Evolutionary conservation across 2,329 filamentous ascomycete genomes (phyloP).

Genomic region (Monosporascus ibericus): DNA sequence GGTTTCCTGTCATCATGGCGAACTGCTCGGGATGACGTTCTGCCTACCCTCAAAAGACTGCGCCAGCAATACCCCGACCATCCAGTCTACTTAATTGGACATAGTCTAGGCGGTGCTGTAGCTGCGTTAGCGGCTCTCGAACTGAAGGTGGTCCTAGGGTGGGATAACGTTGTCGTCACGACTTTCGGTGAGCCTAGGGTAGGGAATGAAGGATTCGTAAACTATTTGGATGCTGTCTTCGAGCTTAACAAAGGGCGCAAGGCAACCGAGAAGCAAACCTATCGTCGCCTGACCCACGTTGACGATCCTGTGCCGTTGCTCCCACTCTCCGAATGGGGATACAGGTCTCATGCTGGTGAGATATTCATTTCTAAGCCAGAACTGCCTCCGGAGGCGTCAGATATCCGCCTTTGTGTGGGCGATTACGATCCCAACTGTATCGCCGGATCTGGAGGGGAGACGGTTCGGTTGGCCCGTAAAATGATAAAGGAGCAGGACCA

Average conservation of each 20-base stretch:
- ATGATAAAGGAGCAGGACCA: constrained; percentile 15
- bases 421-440: constrained; percentile 68
- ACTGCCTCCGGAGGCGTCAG: constrained; percentile 60
- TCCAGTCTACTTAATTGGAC: constrained; percentile 72
- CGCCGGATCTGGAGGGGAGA: constrained; percentile 45
- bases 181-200: constrained; percentile 85
- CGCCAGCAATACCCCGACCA: constrained; percentile 61
- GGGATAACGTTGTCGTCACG: constrained; percentile 68
- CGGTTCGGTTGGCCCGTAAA: constrained; percentile 14
- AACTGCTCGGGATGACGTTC: constrained; percentile 62
- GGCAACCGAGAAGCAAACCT: constrained; percentile 35
- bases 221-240: constrained; percentile 51
- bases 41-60: constrained; percentile 59
- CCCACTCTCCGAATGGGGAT: constrained; percentile 84
- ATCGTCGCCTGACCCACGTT: constrained; percentile 76
- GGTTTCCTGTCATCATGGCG: constrained; percentile 86
- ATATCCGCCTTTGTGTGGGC: constrained; percentile 68
- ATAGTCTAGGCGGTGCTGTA: constrained; percentile 88
- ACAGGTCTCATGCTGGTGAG: constrained; percentile 77
- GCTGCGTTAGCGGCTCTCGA: constrained; percentile 83
- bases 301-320: constrained; percentile 86
- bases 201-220: constrained; percentile 51
- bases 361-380: constrained; percentile 71
- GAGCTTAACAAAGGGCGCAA: constrained; percentile 29
- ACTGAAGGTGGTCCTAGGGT: constrained; percentile 64